Evolutionary conservation across 1,139 yeast genomes (phyloP), one percentile per base, ranked within the genome.

Genomic region (Lipomyces yarrowii): DNA sequence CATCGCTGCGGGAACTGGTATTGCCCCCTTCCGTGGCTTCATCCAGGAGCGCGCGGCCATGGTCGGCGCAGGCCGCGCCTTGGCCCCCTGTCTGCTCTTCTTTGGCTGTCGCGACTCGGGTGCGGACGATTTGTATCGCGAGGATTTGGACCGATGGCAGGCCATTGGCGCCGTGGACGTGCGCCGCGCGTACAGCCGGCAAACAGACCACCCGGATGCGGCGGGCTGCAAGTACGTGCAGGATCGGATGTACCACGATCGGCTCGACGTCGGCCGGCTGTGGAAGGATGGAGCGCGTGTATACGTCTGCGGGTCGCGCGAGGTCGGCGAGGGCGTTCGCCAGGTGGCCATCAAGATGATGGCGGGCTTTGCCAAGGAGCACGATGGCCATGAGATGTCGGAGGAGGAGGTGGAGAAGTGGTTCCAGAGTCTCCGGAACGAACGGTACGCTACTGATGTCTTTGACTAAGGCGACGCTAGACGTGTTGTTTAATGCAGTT

Each of bases 11-110:
- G 64, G 64, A 1, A 93, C 98, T 8, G 98, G 98, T 77, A 93
- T 93, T 65, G 98, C 98, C 11, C 98, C 98, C 69, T 90, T 93
- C 82, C 88, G 98, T 80, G 98, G 96, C 1, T 93, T 93, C 73
- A 79, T 93, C 56, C 88, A 96, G 79, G 98, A 93, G 78, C 87
- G 94, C 74, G 88, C 84, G 61, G 79, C 82, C 66, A 83, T 82
- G 72, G 82, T 82, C 55, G 81, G 82, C 64, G 54, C 62, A 3
- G 86, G 86, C 56, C 78, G 80, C 37, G 85, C 84, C 48, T 79
- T 90, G 60, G 98, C 98, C 63, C 86, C 88, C 71, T 84, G 89
- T 59, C 68, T 91, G 56, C 82, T 93, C 69, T 93, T 92, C 78
- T 92, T 85, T 76, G 99, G 99, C 35, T 48, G 54, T 30, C 54